Base-by-base conservation (phyloP, 106 monocot species). In the Amphibolis antarctica region DNA sequence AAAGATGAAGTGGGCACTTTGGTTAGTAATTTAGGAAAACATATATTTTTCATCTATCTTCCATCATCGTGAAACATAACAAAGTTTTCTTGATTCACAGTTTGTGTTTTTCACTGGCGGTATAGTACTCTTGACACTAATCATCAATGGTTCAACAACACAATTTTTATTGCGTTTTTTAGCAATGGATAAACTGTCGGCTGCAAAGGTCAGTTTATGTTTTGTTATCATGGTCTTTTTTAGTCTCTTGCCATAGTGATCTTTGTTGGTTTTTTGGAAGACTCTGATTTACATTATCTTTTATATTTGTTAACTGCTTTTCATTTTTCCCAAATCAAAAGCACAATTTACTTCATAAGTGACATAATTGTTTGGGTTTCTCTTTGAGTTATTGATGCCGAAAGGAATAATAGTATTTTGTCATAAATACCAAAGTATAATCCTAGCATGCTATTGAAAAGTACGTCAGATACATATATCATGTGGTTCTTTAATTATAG, bases 91-190 rank as follows among this genome's bases (percentile, higher is more conserved):
- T 68, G 50, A 3, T 58, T 12, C 68, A 47, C 82, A 98, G 98
- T 98, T 98, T 79, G 82, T 98, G 66, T 98, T 98, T 76, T 91
- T 91, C 64, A 98, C 98, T 66, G 98, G 98, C 62, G 98, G 98
- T 15, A 88, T 88, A 63, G 91, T 91, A 44, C 85, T 98, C 62
- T 69, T 98, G 29, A 98, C 91, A 48, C 79, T 98, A 26, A 81
- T 85, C 75, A 46, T 98, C 17, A 98, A 98, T 69, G 98, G 98
- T 27, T 82, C 98, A 54, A 98, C 91, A 23, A 87, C 91, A 68
- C 98, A 98, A 52, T 87, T 91, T 49, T 18, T 98, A 17, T 60
- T 98, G 60, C 85, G 74, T 63, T 65, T 82, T 54, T 62, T 98
- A 45, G 68, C 69, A 26, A 87, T 98, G 91, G 82, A 98, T 71